Evolutionary conservation across 176 grass and related monocot species (phyloP), one percentile per base, ranked within the genome.

Genomic region (Oryza coarctata): DNA sequence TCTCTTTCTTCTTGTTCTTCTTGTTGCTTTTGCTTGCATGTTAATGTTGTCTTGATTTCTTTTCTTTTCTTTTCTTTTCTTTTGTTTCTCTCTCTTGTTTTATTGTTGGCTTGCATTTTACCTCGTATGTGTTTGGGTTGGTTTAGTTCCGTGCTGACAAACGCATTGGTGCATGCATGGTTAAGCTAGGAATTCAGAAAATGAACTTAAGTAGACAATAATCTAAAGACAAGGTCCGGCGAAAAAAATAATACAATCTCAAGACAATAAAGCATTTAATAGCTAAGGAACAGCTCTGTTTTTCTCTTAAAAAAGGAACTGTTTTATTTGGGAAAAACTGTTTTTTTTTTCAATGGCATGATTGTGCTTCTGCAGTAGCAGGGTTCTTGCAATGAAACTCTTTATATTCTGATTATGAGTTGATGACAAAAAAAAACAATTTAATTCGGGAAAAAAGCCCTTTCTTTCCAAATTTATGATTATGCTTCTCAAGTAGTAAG

Each of bases 151-250:
- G 31, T 11, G 7, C 28, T 64, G 50, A 43, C 60, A 84, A 84
- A 68, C 7, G 20, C 25, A 41, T 43, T 41, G 52, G 20, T 57
- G 52, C 20, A n/a, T 55, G 18, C 49, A 20, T 20, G 52, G 5
- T 57, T 57, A 57, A n/a, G 20, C 52, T n/a, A n/a, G 18, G 52
- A 9, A 57, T 57, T 57, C 20, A n/a, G 52, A 57, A 57, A 52
- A 52, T 22, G 18, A 52, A 57, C 52, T 14, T 17, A 45, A 26
- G 39, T 5, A 28, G 50, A 68, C 43, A 31, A 65, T 71, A 6
- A 52, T 52, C 47, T 40, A 43, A 83, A 65, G 13, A 65, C 61
- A 18, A 83, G n/a, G n/a, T n/a, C n/a, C n/a, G n/a, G n/a, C n/a
- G n/a, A n/a, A n/a, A n/a, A n/a, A n/a, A n/a, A n/a, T n/a, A n/a